phyloP scores from a whole-genome alignment of 2,329 filamentous ascomycete genomes.

The Trichophaea hybrida region DNA sequence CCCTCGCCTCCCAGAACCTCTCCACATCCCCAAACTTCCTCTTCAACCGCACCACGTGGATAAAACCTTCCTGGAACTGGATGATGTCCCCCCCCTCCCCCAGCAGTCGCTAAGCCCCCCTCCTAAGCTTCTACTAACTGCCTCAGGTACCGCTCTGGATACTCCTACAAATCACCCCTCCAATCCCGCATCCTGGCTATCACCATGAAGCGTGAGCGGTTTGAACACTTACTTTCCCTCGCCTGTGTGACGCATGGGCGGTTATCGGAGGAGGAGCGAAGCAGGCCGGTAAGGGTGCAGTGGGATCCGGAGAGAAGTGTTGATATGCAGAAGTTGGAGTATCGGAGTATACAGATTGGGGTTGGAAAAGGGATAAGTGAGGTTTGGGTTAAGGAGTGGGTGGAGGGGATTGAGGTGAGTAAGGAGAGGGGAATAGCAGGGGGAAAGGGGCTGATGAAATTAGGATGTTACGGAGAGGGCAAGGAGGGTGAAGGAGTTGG shows the following conservation, averaged over 20 bases:
- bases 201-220: conserved; percentile 39
- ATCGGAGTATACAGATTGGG: conserved; percentile 48
- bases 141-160: conserved; percentile 42
- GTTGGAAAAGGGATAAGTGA: conserved; percentile 37
- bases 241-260: conserved; percentile 28
- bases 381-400: conserved; percentile 39
- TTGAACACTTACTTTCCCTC: conserved; percentile 36
- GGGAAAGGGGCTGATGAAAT: neutral
- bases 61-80: conserved; percentile 50
- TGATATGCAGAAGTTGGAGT: conserved; percentile 34
- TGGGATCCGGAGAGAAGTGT: conserved; percentile 49
- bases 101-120: conserved; percentile 17
- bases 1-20: conserved; percentile 40
- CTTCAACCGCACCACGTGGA: conserved; percentile 48
- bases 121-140: conserved; percentile 9
- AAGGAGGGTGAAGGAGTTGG: neutral
- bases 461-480: neutral
- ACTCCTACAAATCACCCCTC: conserved; percentile 42
- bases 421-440: conserved; percentile 26
- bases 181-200: conserved; percentile 46
- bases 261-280: neutral
- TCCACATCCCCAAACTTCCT: conserved; percentile 41
- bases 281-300: conserved; percentile 40
- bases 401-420: conserved; percentile 37
- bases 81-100: conserved; percentile 26